Conservation (phyloP, 2,329 filamentous ascomycete genomes). For the Purpureocillium lavendulum region DNA sequence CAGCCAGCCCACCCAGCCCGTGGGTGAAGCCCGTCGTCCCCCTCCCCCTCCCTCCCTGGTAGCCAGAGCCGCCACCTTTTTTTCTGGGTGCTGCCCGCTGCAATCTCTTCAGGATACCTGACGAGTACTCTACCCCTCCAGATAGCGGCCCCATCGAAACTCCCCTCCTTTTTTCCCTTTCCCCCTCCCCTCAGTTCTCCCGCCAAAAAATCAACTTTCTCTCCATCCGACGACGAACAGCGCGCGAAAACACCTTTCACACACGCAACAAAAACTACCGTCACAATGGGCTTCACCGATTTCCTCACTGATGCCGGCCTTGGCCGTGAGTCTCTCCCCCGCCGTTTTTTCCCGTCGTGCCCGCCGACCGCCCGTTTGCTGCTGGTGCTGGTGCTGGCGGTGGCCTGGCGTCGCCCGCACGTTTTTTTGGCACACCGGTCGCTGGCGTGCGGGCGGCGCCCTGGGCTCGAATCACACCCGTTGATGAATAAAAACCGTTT, state of each 20-base stretch:
- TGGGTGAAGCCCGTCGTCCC: too few relatives aligned
- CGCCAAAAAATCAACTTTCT: background rate
- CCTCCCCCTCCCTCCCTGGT: background rate
- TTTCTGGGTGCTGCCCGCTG: background rate
- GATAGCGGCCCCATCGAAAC: background rate
- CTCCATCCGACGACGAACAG: too few relatives aligned
- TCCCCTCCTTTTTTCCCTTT: background rate
- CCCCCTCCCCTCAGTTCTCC: background rate
- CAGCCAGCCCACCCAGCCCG: too few relatives aligned
- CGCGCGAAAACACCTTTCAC: too few relatives aligned
- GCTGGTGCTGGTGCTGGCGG: background rate
- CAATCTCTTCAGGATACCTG: slow-evolving; percentile 3
- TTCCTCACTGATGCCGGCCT: slow-evolving; percentile 55
- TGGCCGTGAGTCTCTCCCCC: slow-evolving; percentile 12
- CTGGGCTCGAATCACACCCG: too few relatives aligned
- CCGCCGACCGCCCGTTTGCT: background rate
- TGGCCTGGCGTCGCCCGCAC: background rate
- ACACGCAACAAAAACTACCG: slow-evolving; percentile 9
- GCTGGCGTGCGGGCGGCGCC: too few relatives aligned
- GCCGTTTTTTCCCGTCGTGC: slow-evolving; percentile 1
- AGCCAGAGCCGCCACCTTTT: slow-evolving; percentile 1
- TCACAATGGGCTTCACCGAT: slow-evolving; percentile 59
- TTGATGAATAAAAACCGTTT: too few relatives aligned
- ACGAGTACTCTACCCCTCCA: too few relatives aligned
- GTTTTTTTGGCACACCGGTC: background rate